Base-by-base conservation (phyloP, 2,329 filamentous ascomycete species). In the Emmonsia crescens region DNA sequence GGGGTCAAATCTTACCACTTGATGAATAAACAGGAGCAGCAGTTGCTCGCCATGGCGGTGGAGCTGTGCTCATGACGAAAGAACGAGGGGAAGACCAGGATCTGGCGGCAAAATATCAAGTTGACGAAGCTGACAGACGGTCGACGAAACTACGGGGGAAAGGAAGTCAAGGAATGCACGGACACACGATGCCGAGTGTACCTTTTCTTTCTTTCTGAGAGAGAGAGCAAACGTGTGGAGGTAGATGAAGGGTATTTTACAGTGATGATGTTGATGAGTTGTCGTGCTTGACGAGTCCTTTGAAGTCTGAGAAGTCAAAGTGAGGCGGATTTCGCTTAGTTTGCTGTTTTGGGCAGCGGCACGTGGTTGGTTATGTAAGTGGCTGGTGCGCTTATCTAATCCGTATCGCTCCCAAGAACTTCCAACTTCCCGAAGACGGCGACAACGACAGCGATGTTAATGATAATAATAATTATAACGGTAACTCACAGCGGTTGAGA, bases 1-100 rank as follows among this genome's bases (percentile, higher is more conserved):
- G 9, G 19, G 49, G 19, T 2, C 56, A 49, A n/a, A 44, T 29
- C 73, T 69, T 68, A 77, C 75, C 71, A 68, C 69, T 68, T 52
- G 66, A 60, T 60, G 68, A 61, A 65, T 72, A 74, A 46, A 72
- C 64, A 57, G 64, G 61, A 31, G 70, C 58, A 57, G 71, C 68
- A 10, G 70, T 69, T 19, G 66, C 67, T 60, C 74, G 74, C 75
- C 75, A 77, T 46, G 75, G 74, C 38, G 75, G 74, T 52, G 73
- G 64, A 56, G 71, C 71, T 44, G 74, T 73, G 66, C 68, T 76
- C 75, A 77, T 77, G 52, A 64, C 66, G 64, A 64, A 52, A 55
- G 31, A 38, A 60, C 57, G 27, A 61, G 51, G 63, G 54, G 44
- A 54, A 36, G 29, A 44, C 49, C 44, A 46, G n/a, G 24, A 19